Evolutionary conservation across 2,329 filamentous ascomycete genomes (phyloP).

Genomic region (Ilyonectria destructans): DNA sequence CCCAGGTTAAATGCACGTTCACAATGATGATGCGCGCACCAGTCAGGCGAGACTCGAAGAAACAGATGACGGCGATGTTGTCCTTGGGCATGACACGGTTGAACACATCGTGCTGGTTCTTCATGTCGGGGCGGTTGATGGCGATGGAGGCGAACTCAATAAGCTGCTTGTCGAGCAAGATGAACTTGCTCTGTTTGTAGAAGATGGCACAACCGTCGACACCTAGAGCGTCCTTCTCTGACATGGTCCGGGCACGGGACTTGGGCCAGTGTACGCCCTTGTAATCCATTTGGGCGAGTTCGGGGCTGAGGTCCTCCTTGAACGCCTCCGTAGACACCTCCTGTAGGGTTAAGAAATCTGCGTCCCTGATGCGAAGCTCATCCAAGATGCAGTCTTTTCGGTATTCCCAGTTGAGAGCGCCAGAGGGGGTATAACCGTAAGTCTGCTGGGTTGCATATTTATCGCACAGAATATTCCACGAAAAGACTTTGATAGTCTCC

Average conservation of each 20-base stretch:
- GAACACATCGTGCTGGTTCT: conserved; percentile 97
- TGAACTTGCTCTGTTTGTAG: conserved; percentile 95
- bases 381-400: conserved; percentile 86
- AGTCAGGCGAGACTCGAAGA: conserved; percentile 92
- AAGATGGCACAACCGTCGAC: conserved; percentile 98
- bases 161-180: conserved; percentile 93
- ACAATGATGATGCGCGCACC: conserved; percentile 94
- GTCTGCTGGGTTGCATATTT: conserved; percentile 88
- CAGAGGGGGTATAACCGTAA: conserved; percentile 92
- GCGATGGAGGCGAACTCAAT: conserved; percentile 94
- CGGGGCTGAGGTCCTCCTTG: conserved; percentile 91
- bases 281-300: conserved; percentile 89
- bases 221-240: conserved; percentile 87
- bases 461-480: conserved; percentile 97
- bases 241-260: conserved; percentile 91
- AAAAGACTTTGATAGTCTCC: conserved; percentile 87
- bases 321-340: conserved; percentile 95
- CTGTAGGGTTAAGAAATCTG: conserved; percentile 94
- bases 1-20: conserved; percentile 97
- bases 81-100: conserved; percentile 99
- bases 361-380: conserved; percentile 84
- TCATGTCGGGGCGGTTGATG: conserved; percentile 96
- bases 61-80: conserved; percentile 93
- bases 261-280: conserved; percentile 96
- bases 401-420: conserved; percentile 89